These are phyloP conservation scores for Leucosporidium yakuticum DNA, from an alignment of 768 basidiomycete species.

Conservation along the genomic window DNA sequence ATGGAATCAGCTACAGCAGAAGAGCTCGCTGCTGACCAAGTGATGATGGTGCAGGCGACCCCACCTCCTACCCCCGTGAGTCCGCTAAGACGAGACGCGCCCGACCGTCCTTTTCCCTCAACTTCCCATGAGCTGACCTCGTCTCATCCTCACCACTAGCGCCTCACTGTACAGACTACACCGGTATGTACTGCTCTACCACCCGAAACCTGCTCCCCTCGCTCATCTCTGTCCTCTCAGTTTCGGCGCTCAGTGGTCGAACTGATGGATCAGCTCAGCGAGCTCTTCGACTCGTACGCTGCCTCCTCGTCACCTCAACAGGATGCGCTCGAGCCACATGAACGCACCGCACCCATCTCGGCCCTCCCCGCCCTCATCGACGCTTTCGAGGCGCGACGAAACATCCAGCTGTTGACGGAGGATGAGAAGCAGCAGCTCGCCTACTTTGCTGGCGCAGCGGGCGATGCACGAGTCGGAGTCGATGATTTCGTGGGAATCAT, in stretches of 20 bases:
- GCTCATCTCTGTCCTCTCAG: conserved; percentile 1
- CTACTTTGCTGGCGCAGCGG: not conserved
- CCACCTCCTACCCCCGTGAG: too few relatives aligned
- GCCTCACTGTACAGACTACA: too few relatives aligned
- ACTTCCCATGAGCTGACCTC: too few relatives aligned
- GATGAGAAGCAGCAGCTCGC: conserved; percentile 4
- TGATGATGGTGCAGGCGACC: too few relatives aligned
- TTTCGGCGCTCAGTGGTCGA: conserved; percentile 21
- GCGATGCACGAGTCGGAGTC: conserved; percentile 19
- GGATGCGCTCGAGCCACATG: not conserved
- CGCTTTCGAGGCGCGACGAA: conserved; percentile 17
- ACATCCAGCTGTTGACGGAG: conserved; percentile 15
- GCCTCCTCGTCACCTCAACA: conserved; percentile 14
- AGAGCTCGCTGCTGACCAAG: too few relatives aligned
- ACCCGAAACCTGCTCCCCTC: not conserved
- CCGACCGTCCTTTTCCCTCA: too few relatives aligned
- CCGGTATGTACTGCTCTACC: too few relatives aligned
- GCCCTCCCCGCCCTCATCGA: conserved; percentile 17
- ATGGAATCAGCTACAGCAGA: too few relatives aligned
- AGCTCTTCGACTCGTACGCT: conserved; percentile 22
- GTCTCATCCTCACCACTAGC: too few relatives aligned
- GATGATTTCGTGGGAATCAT: conserved; percentile 13
- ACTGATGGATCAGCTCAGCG: conserved; percentile 17
- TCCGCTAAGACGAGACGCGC: too few relatives aligned
- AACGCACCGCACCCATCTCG: not conserved